Evolutionary conservation across 108 stramenopile species (phyloP).

Genomic region (Skeletonema grethae): DNA sequence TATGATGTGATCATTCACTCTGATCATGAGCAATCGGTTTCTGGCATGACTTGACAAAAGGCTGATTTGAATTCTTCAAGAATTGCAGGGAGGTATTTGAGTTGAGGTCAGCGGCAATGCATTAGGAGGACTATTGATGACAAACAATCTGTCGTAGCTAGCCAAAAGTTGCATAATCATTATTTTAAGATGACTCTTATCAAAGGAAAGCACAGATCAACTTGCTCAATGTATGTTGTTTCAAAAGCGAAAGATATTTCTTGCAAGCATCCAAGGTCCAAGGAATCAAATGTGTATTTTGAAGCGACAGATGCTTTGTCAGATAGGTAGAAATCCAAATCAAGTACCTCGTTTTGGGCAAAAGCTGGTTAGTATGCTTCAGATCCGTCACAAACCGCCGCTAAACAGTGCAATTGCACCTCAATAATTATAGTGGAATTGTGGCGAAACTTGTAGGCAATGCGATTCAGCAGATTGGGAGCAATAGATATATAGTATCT

Average conservation of each 20-base stretch:
- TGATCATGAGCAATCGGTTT: background rate
- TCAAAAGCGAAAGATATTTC: slow-evolving; percentile 74
- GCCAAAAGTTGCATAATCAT: too few relatives aligned
- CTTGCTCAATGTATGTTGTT: background rate
- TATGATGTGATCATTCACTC: too few relatives aligned
- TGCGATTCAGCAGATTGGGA: too few relatives aligned
- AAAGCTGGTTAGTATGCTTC: slow-evolving; percentile 30
- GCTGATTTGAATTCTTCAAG: too few relatives aligned
- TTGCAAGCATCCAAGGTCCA: slow-evolving; percentile 92
- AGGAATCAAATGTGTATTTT: slow-evolving; percentile 89
- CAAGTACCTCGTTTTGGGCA: slow-evolving; percentile 59
- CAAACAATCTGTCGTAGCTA: too few relatives aligned
- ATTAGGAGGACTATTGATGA: too few relatives aligned
- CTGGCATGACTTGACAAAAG: too few relatives aligned
- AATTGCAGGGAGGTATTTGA: too few relatives aligned
- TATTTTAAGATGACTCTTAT: too few relatives aligned
- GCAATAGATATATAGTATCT: too few relatives aligned
- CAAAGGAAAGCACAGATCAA: background rate
- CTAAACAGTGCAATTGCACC: slow-evolving; percentile 50
- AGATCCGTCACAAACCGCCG: slow-evolving; percentile 53
- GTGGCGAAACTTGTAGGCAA: too few relatives aligned
- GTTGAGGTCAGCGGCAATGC: too few relatives aligned
- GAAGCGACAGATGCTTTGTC: slow-evolving; percentile 63
- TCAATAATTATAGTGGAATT: slow-evolving; percentile 55
- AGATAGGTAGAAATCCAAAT: slow-evolving; percentile 66